phyloP scores from a whole-genome alignment of 2,329 filamentous ascomycete species.

The Xylariaceae sp. region DNA sequence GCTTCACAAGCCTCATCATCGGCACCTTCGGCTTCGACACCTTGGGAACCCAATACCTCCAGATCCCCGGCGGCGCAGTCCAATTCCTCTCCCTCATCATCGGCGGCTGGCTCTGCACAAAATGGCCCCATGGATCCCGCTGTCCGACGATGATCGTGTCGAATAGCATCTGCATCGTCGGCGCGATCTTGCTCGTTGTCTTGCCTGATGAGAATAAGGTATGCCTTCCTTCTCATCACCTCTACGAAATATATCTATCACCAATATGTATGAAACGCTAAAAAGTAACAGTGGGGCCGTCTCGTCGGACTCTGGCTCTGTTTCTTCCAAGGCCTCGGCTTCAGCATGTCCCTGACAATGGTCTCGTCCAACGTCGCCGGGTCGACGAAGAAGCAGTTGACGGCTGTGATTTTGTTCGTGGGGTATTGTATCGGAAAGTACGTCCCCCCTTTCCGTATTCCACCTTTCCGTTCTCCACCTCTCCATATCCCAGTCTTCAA shows the following conservation, averaged over 20 bases:
- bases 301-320: slow-evolving; percentile 52
- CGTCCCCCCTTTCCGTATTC: not conserved
- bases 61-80: slow-evolving; percentile 55
- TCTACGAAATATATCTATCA: too few relatives aligned
- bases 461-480: not conserved
- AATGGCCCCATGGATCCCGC: slow-evolving; percentile 44
- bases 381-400: slow-evolving; percentile 33
- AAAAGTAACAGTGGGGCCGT: slow-evolving; percentile 42
- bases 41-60: slow-evolving; percentile 50
- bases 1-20: slow-evolving; percentile 31
- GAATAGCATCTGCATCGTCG: slow-evolving; percentile 51
- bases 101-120: slow-evolving; percentile 47
- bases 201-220: slow-evolving; percentile 44
- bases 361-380: slow-evolving; percentile 33
- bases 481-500: not conserved
- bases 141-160: slow-evolving; percentile 53
- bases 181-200: slow-evolving; percentile 47
- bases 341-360: slow-evolving; percentile 33
- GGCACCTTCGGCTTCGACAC: slow-evolving; percentile 38
- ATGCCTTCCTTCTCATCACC: not conserved
- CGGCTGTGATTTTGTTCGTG: slow-evolving; percentile 29
- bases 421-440: slow-evolving; percentile 32
- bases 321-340: slow-evolving; percentile 32
- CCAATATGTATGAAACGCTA: not conserved
- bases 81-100: slow-evolving; percentile 49